Evolutionary conservation across 2,329 filamentous ascomycete species (phyloP).

Genomic region (Aspergillus sclerotialis): DNA sequence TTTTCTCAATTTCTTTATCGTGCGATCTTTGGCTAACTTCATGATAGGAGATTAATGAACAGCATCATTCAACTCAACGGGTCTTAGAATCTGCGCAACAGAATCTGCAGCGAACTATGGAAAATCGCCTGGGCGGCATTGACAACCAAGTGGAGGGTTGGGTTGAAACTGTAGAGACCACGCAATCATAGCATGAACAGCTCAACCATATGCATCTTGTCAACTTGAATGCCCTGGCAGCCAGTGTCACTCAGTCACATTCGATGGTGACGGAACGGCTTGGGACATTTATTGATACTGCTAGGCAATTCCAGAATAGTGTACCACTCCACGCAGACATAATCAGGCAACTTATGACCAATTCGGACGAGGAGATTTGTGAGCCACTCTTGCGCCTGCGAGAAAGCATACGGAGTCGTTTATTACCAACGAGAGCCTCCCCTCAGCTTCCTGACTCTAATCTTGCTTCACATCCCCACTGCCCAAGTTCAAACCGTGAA

Average conservation of each 20-base stretch:
- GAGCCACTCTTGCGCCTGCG: too few species aligned
- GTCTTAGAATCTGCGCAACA: conserved; percentile 82
- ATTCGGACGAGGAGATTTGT: too few species aligned
- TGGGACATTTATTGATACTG: conserved; percentile 59
- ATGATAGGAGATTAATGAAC: conserved; percentile 60
- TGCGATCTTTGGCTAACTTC: too few species aligned
- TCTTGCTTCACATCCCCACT: too few species aligned
- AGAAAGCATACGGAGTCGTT: too few species aligned
- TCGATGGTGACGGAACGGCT: conserved; percentile 64
- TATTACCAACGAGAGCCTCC: too few species aligned
- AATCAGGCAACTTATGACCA: too few species aligned
- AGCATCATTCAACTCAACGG: conserved; percentile 72
- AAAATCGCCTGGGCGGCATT: conserved; percentile 80
- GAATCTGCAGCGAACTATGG: conserved; percentile 81
- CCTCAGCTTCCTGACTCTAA: too few species aligned
- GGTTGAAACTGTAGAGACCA: conserved; percentile 81
- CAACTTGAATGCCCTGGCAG: conserved; percentile 60
- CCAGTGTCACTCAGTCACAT: conserved; percentile 66
- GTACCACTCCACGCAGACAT: conserved; percentile 55
- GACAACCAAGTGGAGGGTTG: conserved; percentile 79
- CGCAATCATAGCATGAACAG: conserved; percentile 69
- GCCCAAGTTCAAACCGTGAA: too few species aligned
- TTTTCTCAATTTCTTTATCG: conserved; percentile 13
- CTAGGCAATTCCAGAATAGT: conserved; percentile 60
- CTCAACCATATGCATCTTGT: conserved; percentile 64